phyloP scores from a whole-genome alignment of 805 yeast genomes.

The Candida vartiovaarae region DNA sequence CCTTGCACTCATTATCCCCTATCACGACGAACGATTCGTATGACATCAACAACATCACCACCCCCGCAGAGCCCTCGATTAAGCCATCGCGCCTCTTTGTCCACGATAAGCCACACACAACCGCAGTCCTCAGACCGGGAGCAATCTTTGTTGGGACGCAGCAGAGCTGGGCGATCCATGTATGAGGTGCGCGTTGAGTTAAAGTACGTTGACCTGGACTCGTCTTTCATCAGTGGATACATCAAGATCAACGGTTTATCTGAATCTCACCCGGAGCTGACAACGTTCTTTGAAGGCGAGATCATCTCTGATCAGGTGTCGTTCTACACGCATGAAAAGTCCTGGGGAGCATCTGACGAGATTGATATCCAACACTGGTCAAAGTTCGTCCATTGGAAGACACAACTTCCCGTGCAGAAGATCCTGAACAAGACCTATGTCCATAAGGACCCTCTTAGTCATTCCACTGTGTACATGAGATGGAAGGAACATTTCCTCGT shows the following conservation, averaged over 20 bases:
- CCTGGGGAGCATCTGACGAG: constrained; percentile 56
- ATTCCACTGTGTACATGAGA: constrained; percentile 70
- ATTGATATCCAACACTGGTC: constrained; percentile 64
- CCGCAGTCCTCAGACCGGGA: constrained; percentile 53
- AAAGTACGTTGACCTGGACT: constrained; percentile 56
- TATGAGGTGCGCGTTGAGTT: constrained; percentile 66
- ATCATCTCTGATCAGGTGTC: constrained; percentile 48
- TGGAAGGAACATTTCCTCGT: constrained; percentile 90
- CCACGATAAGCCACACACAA: constrained; percentile 11
- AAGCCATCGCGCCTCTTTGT: constrained; percentile 4
- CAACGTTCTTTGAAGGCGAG: constrained; percentile 70
- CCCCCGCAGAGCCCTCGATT: background rate
- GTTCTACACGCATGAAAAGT: constrained; percentile 27
- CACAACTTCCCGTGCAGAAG: constrained; percentile 10
- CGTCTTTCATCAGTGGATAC: constrained; percentile 49
- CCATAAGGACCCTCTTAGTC: constrained; percentile 26
- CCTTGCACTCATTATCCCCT: constrained; percentile 4
- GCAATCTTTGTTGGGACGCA: constrained; percentile 61
- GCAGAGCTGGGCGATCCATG: constrained; percentile 54
- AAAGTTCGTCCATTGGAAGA: constrained; percentile 42
- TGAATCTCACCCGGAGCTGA: constrained; percentile 56
- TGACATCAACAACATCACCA: background rate
- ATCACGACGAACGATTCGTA: constrained; percentile 5
- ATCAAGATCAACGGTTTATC: constrained; percentile 65
- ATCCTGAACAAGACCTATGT: constrained; percentile 15